Evolutionary conservation across 1,139 yeast genomes (phyloP), one percentile per base, ranked within the genome.

Genomic region (Sugiyamaella neomexicana): DNA sequence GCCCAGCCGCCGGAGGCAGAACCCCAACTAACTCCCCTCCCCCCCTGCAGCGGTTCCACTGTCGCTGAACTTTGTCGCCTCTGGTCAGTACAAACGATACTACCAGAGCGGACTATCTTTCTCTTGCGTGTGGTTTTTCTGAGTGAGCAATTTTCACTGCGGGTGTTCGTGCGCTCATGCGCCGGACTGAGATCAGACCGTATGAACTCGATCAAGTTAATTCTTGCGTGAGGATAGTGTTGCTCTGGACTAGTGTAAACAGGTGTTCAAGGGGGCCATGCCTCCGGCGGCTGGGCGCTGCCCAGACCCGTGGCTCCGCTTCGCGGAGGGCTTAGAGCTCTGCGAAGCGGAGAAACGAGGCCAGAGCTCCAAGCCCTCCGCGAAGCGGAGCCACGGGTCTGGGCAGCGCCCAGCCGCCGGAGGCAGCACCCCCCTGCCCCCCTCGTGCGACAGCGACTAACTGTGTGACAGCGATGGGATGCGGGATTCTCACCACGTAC

Each of bases 401-500:
- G 39, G 34, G 34, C 34, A 12, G 34, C 10, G 34, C 34, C 34
- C 34, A 29, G 34, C 34, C 34, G 34, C 34, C 20, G 39, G 39
- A 13, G 20, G 39, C 39, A 13, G 16, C 39, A n/a, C 16, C 20
- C 39, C 20, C 25, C 25, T 6, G 49, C 45, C 53, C 20, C 10
- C 12, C 39, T 5, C 25, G 25, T 3, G 5, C 25, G 25, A 10
- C 50, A 3, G 5, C 13, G 9, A 20, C 43, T 49, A 45, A 52
- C 56, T 59, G 55, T 68, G 50, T 29, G 10, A 29, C 66, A 86
- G 95, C 90, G 53, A 79, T 89, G 84, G 98, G 98, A 52, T 86
- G 91, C 71, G 97, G 97, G 69, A 82, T 90, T 55, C 72, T 91
- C 45, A 80, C 95, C 12, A 87, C 97, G 0, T 91, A 88, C 65